Percentiles rank a stretch among this genome's conserved stretches.
These are phyloP conservation scores for Zarea fungicola DNA, from an alignment of 2,329 filamentous ascomycete species.

Conservation along the genomic window DNA sequence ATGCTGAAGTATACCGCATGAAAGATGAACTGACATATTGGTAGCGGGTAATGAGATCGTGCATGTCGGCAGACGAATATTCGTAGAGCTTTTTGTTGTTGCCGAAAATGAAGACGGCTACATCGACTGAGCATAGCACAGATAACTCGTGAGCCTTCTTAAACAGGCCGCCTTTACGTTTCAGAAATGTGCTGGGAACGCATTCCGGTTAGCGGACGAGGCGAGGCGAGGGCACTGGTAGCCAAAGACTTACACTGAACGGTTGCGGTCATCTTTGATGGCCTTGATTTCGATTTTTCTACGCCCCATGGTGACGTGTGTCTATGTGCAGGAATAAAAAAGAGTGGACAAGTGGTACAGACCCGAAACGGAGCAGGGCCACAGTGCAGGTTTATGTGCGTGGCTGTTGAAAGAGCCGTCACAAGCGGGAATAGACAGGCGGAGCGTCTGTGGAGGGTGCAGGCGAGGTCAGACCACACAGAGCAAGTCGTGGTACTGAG, in stretches of 20 bases:
- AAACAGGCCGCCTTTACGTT: conserved; percentile 97
- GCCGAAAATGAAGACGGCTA: conserved; percentile 97
- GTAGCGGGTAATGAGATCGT: conserved; percentile 80
- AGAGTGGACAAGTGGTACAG: conserved; percentile 3
- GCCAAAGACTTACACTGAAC: conserved; percentile 84
- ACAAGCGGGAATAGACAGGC: neutral
- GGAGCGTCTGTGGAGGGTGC: neutral
- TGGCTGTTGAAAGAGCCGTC: neutral
- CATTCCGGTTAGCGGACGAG: conserved; percentile 9
- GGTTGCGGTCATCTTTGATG: conserved; percentile 97
- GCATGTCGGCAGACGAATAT: conserved; percentile 92
- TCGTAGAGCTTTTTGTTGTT: conserved; percentile 99
- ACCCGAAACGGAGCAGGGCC: neutral
- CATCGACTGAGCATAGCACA: conserved; percentile 95
- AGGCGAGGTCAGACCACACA: neutral
- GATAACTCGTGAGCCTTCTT: conserved; percentile 99
- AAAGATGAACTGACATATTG: conserved; percentile 67
- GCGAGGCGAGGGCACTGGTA: no score
- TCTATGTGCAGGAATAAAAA: conserved; percentile 7
- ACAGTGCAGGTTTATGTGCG: conserved; percentile 1
- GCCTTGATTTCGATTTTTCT: conserved; percentile 99
- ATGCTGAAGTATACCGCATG: neutral
- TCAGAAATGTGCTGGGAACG: conserved; percentile 79
- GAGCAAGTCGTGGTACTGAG: neutral
- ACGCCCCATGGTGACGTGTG: conserved; percentile 66